These are phyloP conservation scores for Rhizopogon vesiculosus DNA, from an alignment of 768 basidiomycete species.

Conservation along the genomic window DNA sequence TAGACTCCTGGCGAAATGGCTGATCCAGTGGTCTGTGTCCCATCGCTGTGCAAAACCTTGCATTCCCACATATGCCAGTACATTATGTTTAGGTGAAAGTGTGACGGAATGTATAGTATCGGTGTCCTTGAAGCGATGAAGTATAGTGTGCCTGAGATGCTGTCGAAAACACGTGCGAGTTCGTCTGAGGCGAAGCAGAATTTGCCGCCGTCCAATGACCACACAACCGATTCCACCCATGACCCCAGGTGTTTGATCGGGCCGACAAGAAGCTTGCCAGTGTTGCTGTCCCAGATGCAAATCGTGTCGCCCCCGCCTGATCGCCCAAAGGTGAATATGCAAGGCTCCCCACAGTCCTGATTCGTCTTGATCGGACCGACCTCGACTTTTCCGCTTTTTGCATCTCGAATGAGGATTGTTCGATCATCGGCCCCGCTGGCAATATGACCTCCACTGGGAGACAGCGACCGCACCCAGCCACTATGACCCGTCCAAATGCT, in stretches of 20 bases:
- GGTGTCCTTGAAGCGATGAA: background rate
- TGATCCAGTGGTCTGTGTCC: background rate
- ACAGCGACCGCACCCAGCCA: too few species aligned
- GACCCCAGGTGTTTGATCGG: background rate
- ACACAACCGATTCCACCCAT: background rate
- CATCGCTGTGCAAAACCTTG: background rate
- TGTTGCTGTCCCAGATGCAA: background rate
- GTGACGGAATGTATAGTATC: background rate
- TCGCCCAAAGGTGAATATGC: too few species aligned
- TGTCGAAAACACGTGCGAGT: background rate
- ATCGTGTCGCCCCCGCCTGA: slow-evolving; percentile 40
- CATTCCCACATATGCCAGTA: background rate
- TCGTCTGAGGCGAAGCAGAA: background rate
- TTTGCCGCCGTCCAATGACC: background rate
- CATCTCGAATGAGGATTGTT: too few species aligned
- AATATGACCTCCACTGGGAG: too few species aligned
- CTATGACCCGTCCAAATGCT: too few species aligned
- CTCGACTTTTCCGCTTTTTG: too few species aligned
- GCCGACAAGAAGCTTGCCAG: background rate
- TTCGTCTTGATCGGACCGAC: too few species aligned
- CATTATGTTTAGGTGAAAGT: background rate
- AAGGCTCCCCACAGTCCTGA: too few species aligned
- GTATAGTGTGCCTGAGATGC: background rate
- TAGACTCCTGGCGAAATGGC: background rate
- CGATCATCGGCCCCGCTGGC: too few species aligned